Percentiles rank a stretch among this genome's conserved stretches.
phyloP scores from a whole-genome alignment of 257 asterid genomes.

The Nicotiana tabacum region DNA sequence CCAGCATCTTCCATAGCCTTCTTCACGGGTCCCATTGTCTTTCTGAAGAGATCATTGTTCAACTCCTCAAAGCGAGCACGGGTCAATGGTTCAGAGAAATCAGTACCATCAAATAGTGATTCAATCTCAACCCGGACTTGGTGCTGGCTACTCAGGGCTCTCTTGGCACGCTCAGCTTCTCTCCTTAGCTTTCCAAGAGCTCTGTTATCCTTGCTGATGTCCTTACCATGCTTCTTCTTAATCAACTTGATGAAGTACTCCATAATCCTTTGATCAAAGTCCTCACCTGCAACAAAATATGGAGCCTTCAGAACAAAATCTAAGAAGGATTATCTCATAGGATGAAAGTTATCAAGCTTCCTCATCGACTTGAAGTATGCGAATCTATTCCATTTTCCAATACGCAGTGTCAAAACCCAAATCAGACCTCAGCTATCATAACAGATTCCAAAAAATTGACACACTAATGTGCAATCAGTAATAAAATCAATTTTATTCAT shows the following conservation, averaged over 20 bases:
- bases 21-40: slow-evolving; percentile 98
- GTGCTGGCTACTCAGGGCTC: slow-evolving; percentile 96
- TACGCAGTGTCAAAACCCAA: neutral
- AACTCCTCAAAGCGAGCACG: slow-evolving; percentile 94
- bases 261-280: slow-evolving; percentile 94
- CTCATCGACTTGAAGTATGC: neutral
- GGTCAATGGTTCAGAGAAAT: slow-evolving; percentile 94
- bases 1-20: slow-evolving; percentile 99
- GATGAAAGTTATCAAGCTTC: neutral
- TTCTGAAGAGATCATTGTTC: slow-evolving; percentile 89
- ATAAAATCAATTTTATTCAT: neutral
- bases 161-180: slow-evolving; percentile 88
- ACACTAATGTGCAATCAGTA: neutral
- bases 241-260: slow-evolving; percentile 93
- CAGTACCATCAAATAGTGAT: slow-evolving; percentile 85
- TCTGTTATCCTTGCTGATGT: slow-evolving; percentile 93
- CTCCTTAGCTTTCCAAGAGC: slow-evolving; percentile 96
- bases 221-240: slow-evolving; percentile 94
- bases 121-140: slow-evolving; percentile 96
- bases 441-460: neutral
- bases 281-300: slow-evolving; percentile 61
- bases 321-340: neutral
- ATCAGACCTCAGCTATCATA: neutral
- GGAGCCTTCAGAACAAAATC: slow-evolving; percentile 4
- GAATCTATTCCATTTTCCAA: neutral